Base-by-base conservation (phyloP, 805 yeast species). In the Kuraishia molischiana region DNA sequence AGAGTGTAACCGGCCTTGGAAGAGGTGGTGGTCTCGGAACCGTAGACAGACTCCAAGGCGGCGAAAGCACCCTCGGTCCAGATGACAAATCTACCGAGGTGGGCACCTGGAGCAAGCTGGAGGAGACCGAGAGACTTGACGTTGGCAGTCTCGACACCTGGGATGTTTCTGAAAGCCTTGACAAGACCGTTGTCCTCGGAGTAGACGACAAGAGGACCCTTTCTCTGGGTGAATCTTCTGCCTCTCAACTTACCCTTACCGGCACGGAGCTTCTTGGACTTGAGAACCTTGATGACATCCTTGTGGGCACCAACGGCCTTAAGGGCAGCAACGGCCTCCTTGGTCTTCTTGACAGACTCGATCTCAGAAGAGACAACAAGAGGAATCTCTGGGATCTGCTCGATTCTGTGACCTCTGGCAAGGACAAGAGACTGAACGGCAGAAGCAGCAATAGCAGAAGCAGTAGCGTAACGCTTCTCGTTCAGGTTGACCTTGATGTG, bases 71-170 rank as follows among this genome's bases (percentile, higher is more conserved):
- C 74, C 77, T 89, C 95, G 64, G 98, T 89, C 98, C 98, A 92
- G 86, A 92, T 86, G 64, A 92, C 83, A 64, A 92, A 92, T 81
- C 98, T 89, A 77, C 98, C 98, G 62, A 92, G 77, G 79, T 92
- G 98, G 66, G 97, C 95, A 83, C 98, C 98, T 71, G 98, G 98
- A 60, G 98, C 98, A 64, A 92, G 84, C 78, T 90, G 97, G 67
- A 92, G 82, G 61, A 92, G 77, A 75, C 92, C 92, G 62, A 92
- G 79, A 64, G 89, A 75, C 60, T 82, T 74, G 59, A 92, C 98
- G 67, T 80, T 74, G 60, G 90, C 79, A 62, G 95, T 80, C 78
- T 92, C 98, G 56, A 92, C 97, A 84, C 98, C 98, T 72, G 98
- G 98, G 55, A 92, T 75, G 85, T 92, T 92, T 85, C 97, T 89